Percentiles rank a stretch among this genome's conserved stretches.
phyloP scores from a whole-genome alignment of 345 rosid species.

The Eucalyptus lansdowneana region DNA sequence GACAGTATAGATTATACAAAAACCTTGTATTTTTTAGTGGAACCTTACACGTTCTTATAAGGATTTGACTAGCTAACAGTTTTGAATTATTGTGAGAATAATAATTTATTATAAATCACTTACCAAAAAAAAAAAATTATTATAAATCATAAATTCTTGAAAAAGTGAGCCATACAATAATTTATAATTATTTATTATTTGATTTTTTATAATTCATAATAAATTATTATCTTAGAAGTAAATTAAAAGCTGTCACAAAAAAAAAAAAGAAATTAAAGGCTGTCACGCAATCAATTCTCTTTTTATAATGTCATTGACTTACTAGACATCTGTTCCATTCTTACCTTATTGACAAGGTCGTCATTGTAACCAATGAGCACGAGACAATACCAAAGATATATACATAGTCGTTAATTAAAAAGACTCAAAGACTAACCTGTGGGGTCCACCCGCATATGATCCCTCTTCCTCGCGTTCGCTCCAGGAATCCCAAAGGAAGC shows the following conservation, averaged over 20 bases:
- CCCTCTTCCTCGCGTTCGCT: slow-evolving; percentile 8
- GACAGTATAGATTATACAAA: background rate
- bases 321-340: background rate
- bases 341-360: background rate
- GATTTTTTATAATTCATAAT: accelerated
- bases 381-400: background rate
- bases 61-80: too few relatives aligned
- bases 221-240: accelerated
- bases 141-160: accelerated
- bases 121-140: too few relatives aligned
- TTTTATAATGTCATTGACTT: background rate
- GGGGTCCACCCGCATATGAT: slow-evolving; percentile 28
- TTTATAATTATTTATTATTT: too few relatives aligned
- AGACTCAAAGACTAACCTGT: background rate
- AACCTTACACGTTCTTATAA: too few relatives aligned
- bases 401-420: background rate
- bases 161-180: accelerated
- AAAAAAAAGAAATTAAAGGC: too few relatives aligned
- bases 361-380: background rate
- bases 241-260: accelerated
- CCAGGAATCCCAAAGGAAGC: slow-evolving; percentile 19
- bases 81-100: accelerated
- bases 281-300: accelerated
- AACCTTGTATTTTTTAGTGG: background rate
- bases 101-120: accelerated